Percentiles rank a stretch among this genome's conserved stretches.
These are phyloP conservation scores for Andalucia godoyi DNA, from an alignment of 78 protist species.

Conservation along the genomic window DNA sequence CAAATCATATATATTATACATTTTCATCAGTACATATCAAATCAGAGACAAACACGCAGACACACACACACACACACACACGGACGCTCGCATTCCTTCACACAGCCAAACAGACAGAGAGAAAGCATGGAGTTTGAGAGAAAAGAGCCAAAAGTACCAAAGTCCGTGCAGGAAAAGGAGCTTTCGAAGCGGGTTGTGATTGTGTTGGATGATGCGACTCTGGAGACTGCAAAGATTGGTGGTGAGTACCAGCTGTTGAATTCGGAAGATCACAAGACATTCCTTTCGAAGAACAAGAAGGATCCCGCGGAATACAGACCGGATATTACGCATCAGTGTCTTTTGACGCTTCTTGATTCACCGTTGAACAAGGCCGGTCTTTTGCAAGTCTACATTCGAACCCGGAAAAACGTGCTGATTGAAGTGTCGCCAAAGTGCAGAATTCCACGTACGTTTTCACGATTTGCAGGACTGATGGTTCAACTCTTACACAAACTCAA, in stretches of 20 bases:
- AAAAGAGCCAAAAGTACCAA: too few species aligned
- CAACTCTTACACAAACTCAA: constrained; percentile 87
- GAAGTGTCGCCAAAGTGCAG: constrained; percentile 83
- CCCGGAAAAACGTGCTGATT: constrained; percentile 58
- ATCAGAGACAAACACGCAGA: too few species aligned
- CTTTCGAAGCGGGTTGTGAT: constrained; percentile 51
- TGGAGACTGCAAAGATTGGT: constrained; percentile 67
- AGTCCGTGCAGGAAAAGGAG: too few species aligned
- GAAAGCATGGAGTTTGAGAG: too few species aligned
- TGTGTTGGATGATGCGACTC: constrained; percentile 73
- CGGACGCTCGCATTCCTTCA: too few species aligned
- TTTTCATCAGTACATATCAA: too few species aligned
- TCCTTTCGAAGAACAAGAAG: constrained; percentile 47
- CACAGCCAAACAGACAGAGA: too few species aligned
- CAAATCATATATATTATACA: too few species aligned
- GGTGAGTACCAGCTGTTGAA: constrained; percentile 73
- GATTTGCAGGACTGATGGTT: constrained; percentile 80
- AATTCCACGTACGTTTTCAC: constrained; percentile 89
- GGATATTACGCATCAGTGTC: constrained; percentile 92
- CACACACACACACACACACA: too few species aligned
- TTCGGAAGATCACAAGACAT: constrained; percentile 74
- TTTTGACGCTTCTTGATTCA: constrained; percentile 85
- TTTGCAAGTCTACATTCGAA: constrained; percentile 79
- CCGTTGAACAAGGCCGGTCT: constrained; percentile 95
- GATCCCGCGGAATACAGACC: constrained; percentile 82